phyloP scores from a whole-genome alignment of 106 monocot genomes.

The Dendrobium officinale region DNA sequence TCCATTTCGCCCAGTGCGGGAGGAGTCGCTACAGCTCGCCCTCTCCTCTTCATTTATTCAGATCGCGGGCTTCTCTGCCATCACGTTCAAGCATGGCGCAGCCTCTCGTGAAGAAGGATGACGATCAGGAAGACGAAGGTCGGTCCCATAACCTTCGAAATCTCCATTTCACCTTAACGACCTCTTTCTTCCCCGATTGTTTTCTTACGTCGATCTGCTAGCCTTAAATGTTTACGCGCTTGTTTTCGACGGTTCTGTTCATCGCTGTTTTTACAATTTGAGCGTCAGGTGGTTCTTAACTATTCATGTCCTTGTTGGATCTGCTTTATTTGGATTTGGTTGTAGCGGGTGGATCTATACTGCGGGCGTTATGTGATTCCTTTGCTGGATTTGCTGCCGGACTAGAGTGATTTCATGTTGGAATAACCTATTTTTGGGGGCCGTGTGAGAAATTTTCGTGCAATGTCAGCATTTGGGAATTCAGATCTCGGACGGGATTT shows the following conservation, averaged over 20 bases:
- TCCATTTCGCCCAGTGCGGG: not conserved
- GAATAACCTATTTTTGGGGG: not conserved
- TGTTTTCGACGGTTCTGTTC: not conserved
- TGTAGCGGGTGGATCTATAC: not conserved
- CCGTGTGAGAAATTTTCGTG: not conserved
- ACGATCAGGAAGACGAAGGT: constrained; percentile 79
- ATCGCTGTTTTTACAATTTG: not conserved
- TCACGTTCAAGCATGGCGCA: constrained; percentile 46
- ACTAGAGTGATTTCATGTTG: not conserved
- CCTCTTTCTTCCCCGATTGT: not conserved
- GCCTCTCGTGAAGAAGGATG: constrained; percentile 85
- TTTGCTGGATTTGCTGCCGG: constrained; percentile 1
- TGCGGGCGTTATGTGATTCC: not conserved
- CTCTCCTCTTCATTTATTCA: not conserved
- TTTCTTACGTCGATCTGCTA: not conserved
- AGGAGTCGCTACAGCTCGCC: not conserved
- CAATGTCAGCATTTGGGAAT: constrained; percentile 8
- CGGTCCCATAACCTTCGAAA: not conserved
- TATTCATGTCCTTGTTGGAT: constrained; percentile 5
- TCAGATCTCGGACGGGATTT: constrained; percentile 17
- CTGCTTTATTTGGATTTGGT: constrained; percentile 12
- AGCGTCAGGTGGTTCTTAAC: not conserved
- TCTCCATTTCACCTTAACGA: constrained; percentile 4
- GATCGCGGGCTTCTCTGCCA: not conserved
- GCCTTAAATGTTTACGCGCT: not conserved